Evolutionary conservation across 371 early-diverging fungal genomes (phyloP), one percentile per base, ranked within the genome.

Genomic region (Umbelopsis sp.): DNA sequence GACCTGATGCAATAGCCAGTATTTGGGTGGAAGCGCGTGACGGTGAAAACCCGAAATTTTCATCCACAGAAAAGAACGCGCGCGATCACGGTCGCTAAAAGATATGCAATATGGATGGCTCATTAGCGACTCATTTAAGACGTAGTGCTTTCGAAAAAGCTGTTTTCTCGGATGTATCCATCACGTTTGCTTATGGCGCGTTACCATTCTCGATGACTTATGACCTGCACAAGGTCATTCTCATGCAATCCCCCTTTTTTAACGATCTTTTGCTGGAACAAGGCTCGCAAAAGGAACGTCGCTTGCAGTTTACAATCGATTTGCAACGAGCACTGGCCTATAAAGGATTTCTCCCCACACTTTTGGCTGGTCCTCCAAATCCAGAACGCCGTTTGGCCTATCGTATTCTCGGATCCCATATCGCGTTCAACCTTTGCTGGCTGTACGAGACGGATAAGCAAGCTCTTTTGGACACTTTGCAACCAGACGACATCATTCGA

Each of bases 381-480:
- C 57, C 57, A 18, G 57, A 57, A 35, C 57, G 57, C 7, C 57
- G 57, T 35, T 35, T 57, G 35, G 35, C 29, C 29, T 57, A 57
- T 45, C 78, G 63, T 44, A 68, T 83, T 25, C 65, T 83, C 2
- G 64, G 78, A 5, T 75, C 76, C 0, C 83, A 83, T 63, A 65
- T 83, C 22, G 78, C 81, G n/a, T 80, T 78, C 70, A 78, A 71
- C 0, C 57, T 83, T 10, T 71, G 73, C 24, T 83, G 83, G 83
- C 67, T 83, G 57, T 83, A 83, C 44, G 57, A 68, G 37, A 10
- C 66, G 18, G 67, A 80, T 44, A 77, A 71, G 35, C 35, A 52
- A 2, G 67, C 68, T 0, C 32, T 80, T 2, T 24, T 79, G 0
- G 57, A 71, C 4, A 29, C 22, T 0, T 63, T 83, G 51, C 66